Conservation (phyloP, 2,329 filamentous ascomycete species). For the Penicillium sp. region DNA sequence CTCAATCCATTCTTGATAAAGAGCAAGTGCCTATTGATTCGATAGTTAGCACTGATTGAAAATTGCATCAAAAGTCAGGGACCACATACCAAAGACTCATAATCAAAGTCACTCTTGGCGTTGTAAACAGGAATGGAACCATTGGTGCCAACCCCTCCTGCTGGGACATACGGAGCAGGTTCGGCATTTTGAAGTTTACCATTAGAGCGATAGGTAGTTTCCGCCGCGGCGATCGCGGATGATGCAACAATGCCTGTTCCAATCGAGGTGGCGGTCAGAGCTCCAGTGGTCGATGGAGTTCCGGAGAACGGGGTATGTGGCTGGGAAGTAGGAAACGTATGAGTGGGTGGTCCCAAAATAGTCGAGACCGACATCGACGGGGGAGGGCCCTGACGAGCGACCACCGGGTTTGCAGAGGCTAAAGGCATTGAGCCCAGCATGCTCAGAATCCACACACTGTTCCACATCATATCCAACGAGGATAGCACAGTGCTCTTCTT, state of each 20-base stretch:
- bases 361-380: neutral
- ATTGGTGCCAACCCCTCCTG: conserved; percentile 73
- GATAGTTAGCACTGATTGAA: neutral
- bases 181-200: conserved; percentile 65
- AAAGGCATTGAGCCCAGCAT: conserved; percentile 19
- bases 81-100: conserved; percentile 61
- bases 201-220: conserved; percentile 69
- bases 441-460: conserved; percentile 11
- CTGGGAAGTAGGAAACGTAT: conserved; percentile 53
- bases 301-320: conserved; percentile 69
- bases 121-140: conserved; percentile 73
- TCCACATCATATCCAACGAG: conserved; percentile 15
- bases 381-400: conserved; percentile 1
- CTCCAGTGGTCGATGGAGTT: conserved; percentile 66
- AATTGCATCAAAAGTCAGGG: neutral
- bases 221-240: conserved; percentile 56
- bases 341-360: conserved; percentile 34
- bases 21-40: conserved; percentile 54
- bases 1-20: conserved; percentile 84
- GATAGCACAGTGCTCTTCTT: neutral
- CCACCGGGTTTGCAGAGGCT: conserved; percentile 13
- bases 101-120: conserved; percentile 79
- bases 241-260: conserved; percentile 58
- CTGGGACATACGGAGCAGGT: conserved; percentile 70
- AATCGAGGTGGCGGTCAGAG: conserved; percentile 52